phyloP scores from a whole-genome alignment of 257 asterid genomes.

The Cordia subcordata region DNA sequence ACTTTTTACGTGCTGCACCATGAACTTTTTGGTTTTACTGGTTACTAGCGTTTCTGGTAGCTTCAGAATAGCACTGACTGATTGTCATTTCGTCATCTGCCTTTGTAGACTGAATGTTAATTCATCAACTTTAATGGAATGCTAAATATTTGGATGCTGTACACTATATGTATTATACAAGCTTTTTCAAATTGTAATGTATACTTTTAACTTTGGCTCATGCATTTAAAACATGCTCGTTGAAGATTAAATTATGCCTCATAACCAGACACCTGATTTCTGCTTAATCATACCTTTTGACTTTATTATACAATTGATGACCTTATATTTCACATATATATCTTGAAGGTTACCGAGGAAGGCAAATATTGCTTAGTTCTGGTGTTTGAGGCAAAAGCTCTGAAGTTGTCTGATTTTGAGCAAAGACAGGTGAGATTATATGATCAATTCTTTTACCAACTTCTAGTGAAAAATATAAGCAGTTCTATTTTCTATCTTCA shows the following conservation, averaged over 20 bases:
- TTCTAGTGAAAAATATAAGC: no score
- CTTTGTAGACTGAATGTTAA: no score
- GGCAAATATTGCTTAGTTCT: slow-evolving; percentile 68
- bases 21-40: no score
- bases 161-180: no score
- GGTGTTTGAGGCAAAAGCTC: slow-evolving; percentile 80
- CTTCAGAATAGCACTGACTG: no score
- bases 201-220: no score
- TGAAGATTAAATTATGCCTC: background rate
- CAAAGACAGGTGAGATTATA: slow-evolving; percentile 59
- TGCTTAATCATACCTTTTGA: background rate
- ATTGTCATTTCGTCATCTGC: no score
- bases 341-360: slow-evolving; percentile 68
- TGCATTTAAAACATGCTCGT: no score
- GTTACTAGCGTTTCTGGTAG: no score
- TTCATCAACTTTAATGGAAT: no score
- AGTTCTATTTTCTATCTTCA: background rate
- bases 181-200: no score
- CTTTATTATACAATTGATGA: slow-evolving; percentile 1
- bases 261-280: background rate
- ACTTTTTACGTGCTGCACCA: slow-evolving; percentile 3
- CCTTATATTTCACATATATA: slow-evolving; percentile 4
- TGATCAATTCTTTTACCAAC: slow-evolving; percentile 1
- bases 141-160: no score
- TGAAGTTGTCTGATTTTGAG: slow-evolving; percentile 73